A percentile compares a stretch with the other conserved stretches of the same genome.
Evolutionary conservation across 345 rosid species (phyloP).

Genomic region (Odontarrhena argentea): DNA sequence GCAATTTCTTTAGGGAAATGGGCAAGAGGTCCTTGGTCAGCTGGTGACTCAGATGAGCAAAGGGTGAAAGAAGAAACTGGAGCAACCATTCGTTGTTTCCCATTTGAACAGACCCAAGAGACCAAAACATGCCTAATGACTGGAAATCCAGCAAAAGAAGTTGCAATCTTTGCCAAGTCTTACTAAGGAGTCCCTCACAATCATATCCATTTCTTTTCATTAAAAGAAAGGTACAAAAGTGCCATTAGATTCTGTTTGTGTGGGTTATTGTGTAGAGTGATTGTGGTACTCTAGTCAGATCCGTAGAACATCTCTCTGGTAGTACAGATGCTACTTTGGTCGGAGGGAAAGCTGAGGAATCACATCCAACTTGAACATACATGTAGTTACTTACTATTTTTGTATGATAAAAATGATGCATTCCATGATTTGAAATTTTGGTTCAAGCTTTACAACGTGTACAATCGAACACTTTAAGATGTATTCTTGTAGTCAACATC

Average conservation of each 20-base stretch:
- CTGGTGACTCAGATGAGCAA: conserved; percentile 74
- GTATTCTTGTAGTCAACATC: no score
- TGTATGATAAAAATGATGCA: no score
- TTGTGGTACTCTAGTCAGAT: conserved; percentile 1
- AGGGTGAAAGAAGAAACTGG: conserved; percentile 95
- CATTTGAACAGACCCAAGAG: conserved; percentile 74
- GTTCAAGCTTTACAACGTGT: no score
- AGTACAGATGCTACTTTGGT: conserved; percentile 15
- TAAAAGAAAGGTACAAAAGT: background rate
- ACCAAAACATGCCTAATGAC: conserved; percentile 82
- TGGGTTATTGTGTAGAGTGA: background rate
- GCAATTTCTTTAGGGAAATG: conserved; percentile 84
- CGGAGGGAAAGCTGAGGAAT: conserved; percentile 5
- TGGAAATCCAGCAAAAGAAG: conserved; percentile 74
- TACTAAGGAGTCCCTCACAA: conserved; percentile 42
- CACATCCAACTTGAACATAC: background rate
- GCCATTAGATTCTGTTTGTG: conserved; percentile 3
- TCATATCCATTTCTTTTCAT: background rate
- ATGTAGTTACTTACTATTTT: no score
- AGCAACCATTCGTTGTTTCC: conserved; percentile 89
- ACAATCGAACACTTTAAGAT: no score
- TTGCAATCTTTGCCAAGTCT: conserved; percentile 88
- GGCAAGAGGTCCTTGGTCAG: conserved; percentile 98
- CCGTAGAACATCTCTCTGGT: background rate
- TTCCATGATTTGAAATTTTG: no score